Conservation (phyloP, 306 rosid genomes). For the Lagenaria siceraria region DNA sequence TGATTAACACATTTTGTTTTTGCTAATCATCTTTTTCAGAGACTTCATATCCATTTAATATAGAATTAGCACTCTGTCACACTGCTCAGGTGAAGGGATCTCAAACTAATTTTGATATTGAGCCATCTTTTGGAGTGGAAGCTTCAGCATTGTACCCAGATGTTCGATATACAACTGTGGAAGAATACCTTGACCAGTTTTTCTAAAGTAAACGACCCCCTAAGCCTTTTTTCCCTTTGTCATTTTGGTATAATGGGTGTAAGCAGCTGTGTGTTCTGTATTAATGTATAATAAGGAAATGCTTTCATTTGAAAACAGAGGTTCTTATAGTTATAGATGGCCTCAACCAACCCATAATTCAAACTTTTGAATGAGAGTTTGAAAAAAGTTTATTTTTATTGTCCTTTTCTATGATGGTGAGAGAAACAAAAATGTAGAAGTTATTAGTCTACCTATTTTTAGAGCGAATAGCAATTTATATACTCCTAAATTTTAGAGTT, state of each 20-base stretch:
- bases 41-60: constrained; percentile 25
- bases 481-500: too few species aligned
- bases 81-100: constrained; percentile 36
- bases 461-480: too few species aligned
- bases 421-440: background rate
- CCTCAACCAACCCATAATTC: background rate
- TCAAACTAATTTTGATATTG: constrained; percentile 43
- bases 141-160: constrained; percentile 51
- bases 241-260: background rate
- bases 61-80: constrained; percentile 25
- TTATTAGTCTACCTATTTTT: too few species aligned
- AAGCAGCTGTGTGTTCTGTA: background rate
- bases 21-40: constrained; percentile 17
- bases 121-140: constrained; percentile 52
- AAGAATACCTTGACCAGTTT: constrained; percentile 47
- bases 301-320: background rate
- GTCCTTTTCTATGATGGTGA: background rate
- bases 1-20: background rate
- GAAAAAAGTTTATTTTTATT: background rate
- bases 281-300: background rate
- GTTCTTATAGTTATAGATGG: background rate
- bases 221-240: background rate
- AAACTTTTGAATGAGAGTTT: background rate
- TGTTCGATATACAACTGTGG: constrained; percentile 46
- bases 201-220: constrained; percentile 6